These are phyloP conservation scores for Lachancea fermentati DNA, from an alignment of 805 yeast genomes.

Conservation along the genomic window DNA sequence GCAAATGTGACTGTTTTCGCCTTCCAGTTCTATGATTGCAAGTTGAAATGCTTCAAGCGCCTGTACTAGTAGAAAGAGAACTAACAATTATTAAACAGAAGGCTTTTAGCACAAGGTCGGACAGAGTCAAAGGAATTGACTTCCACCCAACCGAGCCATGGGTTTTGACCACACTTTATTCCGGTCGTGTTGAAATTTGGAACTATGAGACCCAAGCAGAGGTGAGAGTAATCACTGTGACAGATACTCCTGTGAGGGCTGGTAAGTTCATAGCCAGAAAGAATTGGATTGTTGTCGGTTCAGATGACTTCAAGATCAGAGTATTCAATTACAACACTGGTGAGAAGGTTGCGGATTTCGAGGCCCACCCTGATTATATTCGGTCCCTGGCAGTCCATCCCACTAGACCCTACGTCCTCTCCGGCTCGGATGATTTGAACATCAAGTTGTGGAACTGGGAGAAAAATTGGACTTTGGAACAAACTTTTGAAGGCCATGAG, in stretches of 20 bases:
- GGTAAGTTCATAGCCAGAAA: constrained; percentile 93
- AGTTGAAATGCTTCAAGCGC: too few relatives aligned
- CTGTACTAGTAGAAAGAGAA: too few relatives aligned
- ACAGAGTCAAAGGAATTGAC: constrained; percentile 96
- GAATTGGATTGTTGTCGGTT: constrained; percentile 94
- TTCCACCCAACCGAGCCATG: constrained; percentile 98
- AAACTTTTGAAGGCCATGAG: constrained; percentile 89
- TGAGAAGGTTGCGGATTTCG: constrained; percentile 90
- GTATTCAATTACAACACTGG: constrained; percentile 94
- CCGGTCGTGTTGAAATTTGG: constrained; percentile 85
- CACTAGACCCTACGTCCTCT: constrained; percentile 78
- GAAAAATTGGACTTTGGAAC: constrained; percentile 82
- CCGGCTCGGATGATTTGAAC: constrained; percentile 88
- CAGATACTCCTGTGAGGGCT: constrained; percentile 94
- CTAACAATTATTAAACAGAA: constrained; percentile 41
- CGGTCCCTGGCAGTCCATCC: constrained; percentile 94
- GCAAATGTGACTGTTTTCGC: too few relatives aligned
- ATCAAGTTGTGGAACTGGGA: constrained; percentile 98
- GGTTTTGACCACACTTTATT: constrained; percentile 85
- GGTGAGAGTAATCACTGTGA: constrained; percentile 86
- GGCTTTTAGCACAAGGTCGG: constrained; percentile 85
- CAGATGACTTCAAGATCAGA: constrained; percentile 92
- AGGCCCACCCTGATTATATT: constrained; percentile 96
- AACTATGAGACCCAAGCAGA: constrained; percentile 77
- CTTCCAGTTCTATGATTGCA: too few relatives aligned